Evolutionary conservation across 2,329 filamentous ascomycete species (phyloP).

Genomic region (Trichoderma simmonsii): DNA sequence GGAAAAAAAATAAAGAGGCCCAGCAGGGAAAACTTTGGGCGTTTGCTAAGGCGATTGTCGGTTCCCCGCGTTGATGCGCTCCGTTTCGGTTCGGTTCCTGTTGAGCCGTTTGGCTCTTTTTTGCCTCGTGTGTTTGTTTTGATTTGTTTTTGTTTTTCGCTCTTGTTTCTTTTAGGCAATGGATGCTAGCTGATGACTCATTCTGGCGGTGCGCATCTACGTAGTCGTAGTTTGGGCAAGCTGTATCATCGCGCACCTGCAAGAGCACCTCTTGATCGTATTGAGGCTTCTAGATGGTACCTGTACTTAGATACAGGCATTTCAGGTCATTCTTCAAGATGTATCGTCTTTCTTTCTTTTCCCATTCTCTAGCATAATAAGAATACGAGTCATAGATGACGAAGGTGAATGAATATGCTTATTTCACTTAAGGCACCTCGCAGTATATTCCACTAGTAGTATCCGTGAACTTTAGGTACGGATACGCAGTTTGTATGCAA

Average conservation of each 20-base stretch:
- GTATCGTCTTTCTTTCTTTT: not conserved
- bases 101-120: not conserved
- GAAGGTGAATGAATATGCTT: not conserved
- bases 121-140: not conserved
- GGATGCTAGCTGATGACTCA: not conserved
- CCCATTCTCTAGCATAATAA: not conserved
- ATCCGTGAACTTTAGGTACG: not conserved
- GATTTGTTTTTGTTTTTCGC: not conserved
- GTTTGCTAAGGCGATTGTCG: not conserved
- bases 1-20: slow-evolving; percentile 10
- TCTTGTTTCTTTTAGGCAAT: not conserved
- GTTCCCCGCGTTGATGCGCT: slow-evolving; percentile 15
- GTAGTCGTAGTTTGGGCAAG: not conserved
- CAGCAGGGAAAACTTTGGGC: slow-evolving; percentile 1
- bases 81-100: not conserved
- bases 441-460: not conserved
- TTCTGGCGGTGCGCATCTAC: not conserved
- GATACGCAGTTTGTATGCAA: not conserved
- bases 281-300: not conserved
- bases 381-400: not conserved
- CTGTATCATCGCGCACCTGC: not conserved
- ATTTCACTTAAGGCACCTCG: not conserved
- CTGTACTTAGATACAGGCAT: not conserved
- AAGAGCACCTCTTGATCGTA: not conserved
- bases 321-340: not conserved